Conservation (phyloP, 768 basidiomycete species). For the Kwoniella sp. region DNA sequence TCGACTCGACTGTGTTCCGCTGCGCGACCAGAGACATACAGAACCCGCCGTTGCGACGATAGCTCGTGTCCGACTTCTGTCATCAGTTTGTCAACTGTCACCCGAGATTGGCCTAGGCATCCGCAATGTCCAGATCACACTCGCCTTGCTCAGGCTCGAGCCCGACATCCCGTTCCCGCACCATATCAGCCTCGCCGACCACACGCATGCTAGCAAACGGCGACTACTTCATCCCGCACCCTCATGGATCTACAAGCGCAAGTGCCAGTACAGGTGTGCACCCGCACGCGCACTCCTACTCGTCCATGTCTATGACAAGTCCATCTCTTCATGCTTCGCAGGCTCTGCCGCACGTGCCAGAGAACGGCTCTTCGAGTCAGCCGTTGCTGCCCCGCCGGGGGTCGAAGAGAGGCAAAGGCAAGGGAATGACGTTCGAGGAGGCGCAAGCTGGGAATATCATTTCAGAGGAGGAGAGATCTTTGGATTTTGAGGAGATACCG, state of each 20-base stretch:
- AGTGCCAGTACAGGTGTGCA: no score
- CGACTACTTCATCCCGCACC: slow-evolving; percentile 8
- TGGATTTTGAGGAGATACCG: slow-evolving; percentile 40
- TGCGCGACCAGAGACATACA: no score
- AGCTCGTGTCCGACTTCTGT: no score
- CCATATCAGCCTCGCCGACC: background rate
- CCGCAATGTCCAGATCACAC: background rate
- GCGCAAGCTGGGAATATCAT: slow-evolving; percentile 37
- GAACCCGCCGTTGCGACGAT: no score
- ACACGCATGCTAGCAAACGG: slow-evolving; percentile 7
- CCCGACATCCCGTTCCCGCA: background rate
- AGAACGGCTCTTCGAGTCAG: background rate
- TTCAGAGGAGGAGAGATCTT: slow-evolving; percentile 23
- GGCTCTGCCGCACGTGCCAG: background rate
- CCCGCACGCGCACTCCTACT: background rate
- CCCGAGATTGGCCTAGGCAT: no score
- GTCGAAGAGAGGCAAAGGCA: slow-evolving; percentile 1
- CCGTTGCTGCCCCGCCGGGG: background rate
- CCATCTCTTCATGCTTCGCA: background rate
- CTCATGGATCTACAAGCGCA: background rate
- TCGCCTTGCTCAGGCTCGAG: background rate
- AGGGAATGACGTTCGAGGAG: slow-evolving; percentile 42
- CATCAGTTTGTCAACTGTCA: no score
- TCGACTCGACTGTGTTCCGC: no score
- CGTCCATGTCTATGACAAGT: background rate